A percentile compares a stretch with the other conserved stretches of the same genome.
Evolutionary conservation across 2,329 filamentous ascomycete species (phyloP).

Genomic region (Leptographium wingfieldii): DNA sequence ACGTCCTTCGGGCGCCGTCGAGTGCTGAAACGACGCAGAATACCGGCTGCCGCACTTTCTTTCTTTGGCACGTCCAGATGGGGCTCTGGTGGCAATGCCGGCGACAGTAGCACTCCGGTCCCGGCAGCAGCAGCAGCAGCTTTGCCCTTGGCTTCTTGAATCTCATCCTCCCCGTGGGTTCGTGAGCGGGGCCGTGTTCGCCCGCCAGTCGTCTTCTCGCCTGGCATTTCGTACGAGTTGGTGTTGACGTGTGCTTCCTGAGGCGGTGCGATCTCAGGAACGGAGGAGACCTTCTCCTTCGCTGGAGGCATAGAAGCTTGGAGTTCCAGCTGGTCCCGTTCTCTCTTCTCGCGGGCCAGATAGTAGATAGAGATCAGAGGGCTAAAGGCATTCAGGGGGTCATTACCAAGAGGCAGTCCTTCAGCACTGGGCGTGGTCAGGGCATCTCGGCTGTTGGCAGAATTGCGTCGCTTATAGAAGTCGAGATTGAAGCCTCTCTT

Average conservation of each 20-base stretch:
- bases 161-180: constrained; percentile 90
- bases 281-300: constrained; percentile 30
- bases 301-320: constrained; percentile 25
- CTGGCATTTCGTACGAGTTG: constrained; percentile 73
- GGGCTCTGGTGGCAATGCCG: constrained; percentile 34
- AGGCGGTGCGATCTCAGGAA: constrained; percentile 69
- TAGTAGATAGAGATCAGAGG: constrained; percentile 92
- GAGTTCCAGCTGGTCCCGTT: constrained; percentile 50
- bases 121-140: neutral
- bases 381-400: constrained; percentile 87
- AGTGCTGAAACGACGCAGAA: constrained; percentile 85
- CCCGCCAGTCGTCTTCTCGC: constrained; percentile 75
- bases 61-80: constrained; percentile 57
- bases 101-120: constrained; percentile 35
- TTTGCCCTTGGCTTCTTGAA: constrained; percentile 54
- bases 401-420: constrained; percentile 66
- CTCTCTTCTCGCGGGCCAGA: constrained; percentile 86
- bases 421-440: constrained; percentile 75
- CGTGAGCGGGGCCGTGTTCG: constrained; percentile 73
- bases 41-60: constrained; percentile 72
- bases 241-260: constrained; percentile 83
- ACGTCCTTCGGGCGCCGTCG: constrained; percentile 55
- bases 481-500: constrained; percentile 81
- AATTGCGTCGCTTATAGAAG: constrained; percentile 92
- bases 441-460: constrained; percentile 77